Base-by-base conservation (phyloP, 805 yeast genomes). In the Ogataea allantospora region DNA sequence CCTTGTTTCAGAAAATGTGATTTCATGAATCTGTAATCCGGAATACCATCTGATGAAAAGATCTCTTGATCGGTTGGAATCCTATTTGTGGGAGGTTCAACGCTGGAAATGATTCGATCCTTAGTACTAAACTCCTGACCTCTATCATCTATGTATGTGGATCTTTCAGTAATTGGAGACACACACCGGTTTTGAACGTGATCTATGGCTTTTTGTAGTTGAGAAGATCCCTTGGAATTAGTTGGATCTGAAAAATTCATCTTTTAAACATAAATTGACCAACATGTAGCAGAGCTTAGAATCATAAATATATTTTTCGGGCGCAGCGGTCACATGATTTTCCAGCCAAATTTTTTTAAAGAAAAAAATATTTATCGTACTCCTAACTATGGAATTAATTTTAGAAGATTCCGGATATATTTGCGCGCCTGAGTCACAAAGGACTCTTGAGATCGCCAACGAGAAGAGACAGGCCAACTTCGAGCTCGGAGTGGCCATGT, bases 401-500 rank as follows among this genome's bases (percentile, higher is more conserved):
- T 42, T 60, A 10, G 60, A 58, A n/a, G 63, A 60, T 27, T 43
- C 60, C 10, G 66, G 65, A n/a, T 62, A 62, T 35, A 23, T 62
- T 2, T 30, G 49, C 7, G 62, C 63, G 0, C 54, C 51, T 5
- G 47, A 48, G 11, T 51, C 51, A 2, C 50, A 42, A 20, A 40
- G 32, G 12, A 42, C 55, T 1, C 43, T 64, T 8, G 48, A 34
- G 6, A 43, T 63, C 14, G 46, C 55, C 7, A 78, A 83, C 47
- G 82, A 75, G 38, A 76, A 74, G 50, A 85, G 79, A 49, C 95
- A 85, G 61, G 88, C 85, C 12, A 79, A 84, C 47, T 88, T 93
- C 55, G 98, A 91, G 63, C 72, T 93, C 10, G 99, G 97, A 8
- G 89, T 87, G 1, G 82, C 96, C 20, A 84, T 89, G 95, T 80